Base-by-base conservation (phyloP, 2,329 filamentous ascomycete genomes). In the Pseudogymnoascus sp. region DNA sequence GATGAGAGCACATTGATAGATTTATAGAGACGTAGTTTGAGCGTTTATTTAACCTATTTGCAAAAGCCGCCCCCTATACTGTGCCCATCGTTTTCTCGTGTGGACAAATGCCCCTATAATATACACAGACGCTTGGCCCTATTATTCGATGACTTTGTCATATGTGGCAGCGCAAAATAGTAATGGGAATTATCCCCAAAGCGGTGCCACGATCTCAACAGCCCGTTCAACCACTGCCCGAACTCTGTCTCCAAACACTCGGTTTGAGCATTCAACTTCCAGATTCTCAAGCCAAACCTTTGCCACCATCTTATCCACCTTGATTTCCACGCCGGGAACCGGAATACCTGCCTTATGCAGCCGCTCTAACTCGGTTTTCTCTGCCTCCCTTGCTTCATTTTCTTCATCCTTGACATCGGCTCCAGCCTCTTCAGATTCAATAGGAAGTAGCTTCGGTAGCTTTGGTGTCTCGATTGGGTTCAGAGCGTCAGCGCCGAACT, bases 271-370 rank as follows among this genome's bases (percentile, higher is more conserved):
- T 74, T 97, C 94, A 4, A 99, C 89, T 68, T 96, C 91, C 47
- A 97, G 75, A 67, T 89, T 86, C 79, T 97, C 94, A 38, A 99
- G 78, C 92, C 93, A 97, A 6, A 99, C 87, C 64, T 85, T 89
- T 6, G 93, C 94, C 60, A 88, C 80, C 75, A 92, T 87, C 76
- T 90, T 94, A 69, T 97, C 93, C 3, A 97, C 88, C 69, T 83
- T 86, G 74, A 99, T 91, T 64, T 88, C 84, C 14, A 99, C 80
- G 0, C 93, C 94, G 0, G 94, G 94, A 0, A 97, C 91, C 0
- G 93, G 92, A 33, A 97, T 93, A 2, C 93, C 93, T 20, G 95
- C 78, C 64, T 84, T 86, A 70, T 95, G 90, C 57, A 97, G 78
- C 12, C 93, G 80, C 63, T 89, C 86, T 14, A 96, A 78, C 74